Evolutionary conservation across 2,329 filamentous ascomycete species (phyloP).

Genomic region (Pleurostoma richardsiae): DNA sequence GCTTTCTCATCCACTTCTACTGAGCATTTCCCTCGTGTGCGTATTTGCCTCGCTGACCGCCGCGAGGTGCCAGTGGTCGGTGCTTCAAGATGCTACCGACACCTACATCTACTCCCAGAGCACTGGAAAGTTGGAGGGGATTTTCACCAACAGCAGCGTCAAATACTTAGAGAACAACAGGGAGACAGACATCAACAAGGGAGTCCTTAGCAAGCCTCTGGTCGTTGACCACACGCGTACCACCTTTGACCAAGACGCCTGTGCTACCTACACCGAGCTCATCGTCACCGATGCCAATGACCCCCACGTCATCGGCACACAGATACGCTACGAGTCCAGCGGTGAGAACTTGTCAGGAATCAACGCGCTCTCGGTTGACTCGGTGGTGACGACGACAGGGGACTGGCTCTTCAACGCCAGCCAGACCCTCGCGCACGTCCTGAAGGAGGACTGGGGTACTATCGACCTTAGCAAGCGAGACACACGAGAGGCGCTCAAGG

Average conservation of each 20-base stretch:
- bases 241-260: constrained; percentile 7
- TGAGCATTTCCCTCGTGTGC: too few relatives aligned
- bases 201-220: constrained; percentile 17
- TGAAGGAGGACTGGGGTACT: constrained; percentile 20
- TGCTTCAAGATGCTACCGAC: neutral
- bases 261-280: constrained; percentile 3
- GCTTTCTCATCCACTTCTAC: too few relatives aligned
- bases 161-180: constrained; percentile 22
- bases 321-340: constrained; percentile 9
- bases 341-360: too few relatives aligned
- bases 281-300: constrained; percentile 15
- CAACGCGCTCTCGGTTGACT: constrained; percentile 18
- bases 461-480: constrained; percentile 18
- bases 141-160: constrained; percentile 17
- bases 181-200: constrained; percentile 16
- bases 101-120: neutral
- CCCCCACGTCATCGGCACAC: constrained; percentile 11
- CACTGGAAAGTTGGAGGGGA: neutral
- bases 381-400: constrained; percentile 22
- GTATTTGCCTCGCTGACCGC: too few relatives aligned
- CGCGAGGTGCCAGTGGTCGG: neutral
- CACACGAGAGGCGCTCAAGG: constrained; percentile 16
- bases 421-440: constrained; percentile 20
- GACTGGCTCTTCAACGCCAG: constrained; percentile 26
- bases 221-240: constrained; percentile 20